Evolutionary conservation across 805 yeast genomes (phyloP).

Genomic region (Tetrapisispora taiwanensis): DNA sequence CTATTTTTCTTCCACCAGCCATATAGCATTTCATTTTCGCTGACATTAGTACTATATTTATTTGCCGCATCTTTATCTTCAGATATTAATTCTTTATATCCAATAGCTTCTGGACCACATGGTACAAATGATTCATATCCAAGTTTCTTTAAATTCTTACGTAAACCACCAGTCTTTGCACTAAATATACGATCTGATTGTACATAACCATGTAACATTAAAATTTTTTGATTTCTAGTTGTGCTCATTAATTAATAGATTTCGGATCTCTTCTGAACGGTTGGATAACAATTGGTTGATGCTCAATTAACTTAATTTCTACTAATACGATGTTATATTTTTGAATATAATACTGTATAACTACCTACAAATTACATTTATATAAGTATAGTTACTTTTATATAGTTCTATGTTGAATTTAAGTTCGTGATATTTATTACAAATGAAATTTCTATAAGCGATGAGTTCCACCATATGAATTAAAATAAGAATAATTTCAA

Average conservation of each 20-base stretch:
- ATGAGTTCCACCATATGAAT: background rate
- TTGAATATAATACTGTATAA: no score
- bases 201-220: slow-evolving; percentile 84
- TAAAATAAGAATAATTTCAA: no score
- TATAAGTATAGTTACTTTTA: no score
- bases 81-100: slow-evolving; percentile 5
- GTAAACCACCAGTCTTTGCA: slow-evolving; percentile 74
- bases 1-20: slow-evolving; percentile 61
- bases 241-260: background rate
- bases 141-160: slow-evolving; percentile 51
- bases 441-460: background rate
- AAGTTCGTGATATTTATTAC: no score
- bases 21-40: slow-evolving; percentile 17
- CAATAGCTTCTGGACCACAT: slow-evolving; percentile 47
- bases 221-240: slow-evolving; percentile 35
- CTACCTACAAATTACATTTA: no score
- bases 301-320: no score
- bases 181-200: slow-evolving; percentile 74
- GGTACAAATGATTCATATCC: slow-evolving; percentile 66
- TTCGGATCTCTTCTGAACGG: no score
- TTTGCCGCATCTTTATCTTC: slow-evolving; percentile 19
- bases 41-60: slow-evolving; percentile 23
- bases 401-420: no score
- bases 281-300: no score
- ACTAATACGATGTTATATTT: no score